Percentiles rank a stretch among this genome's conserved stretches.
These are phyloP conservation scores for Discostella pseudostelligera DNA, from an alignment of 108 stramenopile genomes.

Conservation along the genomic window DNA sequence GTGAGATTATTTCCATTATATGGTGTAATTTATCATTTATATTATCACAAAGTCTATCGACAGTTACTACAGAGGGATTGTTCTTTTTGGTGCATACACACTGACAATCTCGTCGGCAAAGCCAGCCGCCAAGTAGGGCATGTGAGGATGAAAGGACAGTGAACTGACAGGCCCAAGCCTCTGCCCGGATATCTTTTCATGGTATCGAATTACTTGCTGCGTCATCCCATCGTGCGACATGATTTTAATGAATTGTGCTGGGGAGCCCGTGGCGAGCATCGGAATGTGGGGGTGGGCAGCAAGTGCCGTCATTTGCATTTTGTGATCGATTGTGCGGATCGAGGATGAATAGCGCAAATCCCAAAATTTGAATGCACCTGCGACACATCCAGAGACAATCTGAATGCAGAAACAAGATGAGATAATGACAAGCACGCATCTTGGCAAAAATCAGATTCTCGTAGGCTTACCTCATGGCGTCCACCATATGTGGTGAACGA, in stretches of 20 bases:
- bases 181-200: constrained; percentile 89
- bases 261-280: constrained; percentile 88
- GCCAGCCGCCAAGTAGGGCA: constrained; percentile 90
- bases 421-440: background rate
- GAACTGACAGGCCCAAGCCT: constrained; percentile 92
- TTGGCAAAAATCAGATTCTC: constrained; percentile 3
- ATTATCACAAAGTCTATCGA: too few species aligned
- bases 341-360: constrained; percentile 79
- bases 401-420: constrained; percentile 27
- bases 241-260: constrained; percentile 94
- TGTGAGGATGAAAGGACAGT: constrained; percentile 92
- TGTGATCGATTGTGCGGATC: constrained; percentile 64
- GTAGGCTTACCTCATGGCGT: constrained; percentile 48
- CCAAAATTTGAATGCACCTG: constrained; percentile 89
- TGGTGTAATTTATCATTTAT: too few species aligned
- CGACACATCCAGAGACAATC: constrained; percentile 83
- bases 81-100: constrained; percentile 54
- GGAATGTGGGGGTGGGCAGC: constrained; percentile 89
- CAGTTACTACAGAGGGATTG: too few species aligned
- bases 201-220: constrained; percentile 87
- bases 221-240: constrained; percentile 84
- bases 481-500: constrained; percentile 71
- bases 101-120: constrained; percentile 76
- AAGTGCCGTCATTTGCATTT: constrained; percentile 94
- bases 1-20: too few species aligned